These are phyloP conservation scores for Solanum sparsipilum DNA, from an alignment of 257 asterid species.

Conservation along the genomic window DNA sequence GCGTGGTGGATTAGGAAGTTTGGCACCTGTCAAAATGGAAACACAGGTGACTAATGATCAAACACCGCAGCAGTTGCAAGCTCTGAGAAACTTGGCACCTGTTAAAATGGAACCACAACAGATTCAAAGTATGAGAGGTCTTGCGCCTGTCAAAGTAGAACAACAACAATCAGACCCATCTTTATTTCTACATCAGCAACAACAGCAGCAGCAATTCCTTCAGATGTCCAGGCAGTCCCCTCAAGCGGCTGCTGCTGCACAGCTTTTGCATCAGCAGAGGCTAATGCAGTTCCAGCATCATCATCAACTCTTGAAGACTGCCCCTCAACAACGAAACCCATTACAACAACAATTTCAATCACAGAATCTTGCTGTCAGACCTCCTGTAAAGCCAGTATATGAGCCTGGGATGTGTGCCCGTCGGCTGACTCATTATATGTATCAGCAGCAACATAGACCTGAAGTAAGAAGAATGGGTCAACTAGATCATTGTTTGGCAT, in stretches of 20 bases:
- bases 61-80: constrained; percentile 47
- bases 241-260: constrained; percentile 75
- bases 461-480: constrained; percentile 36
- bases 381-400: constrained; percentile 61
- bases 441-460: constrained; percentile 95
- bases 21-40: constrained; percentile 44
- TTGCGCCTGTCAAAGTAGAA: constrained; percentile 64
- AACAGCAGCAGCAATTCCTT: constrained; percentile 36
- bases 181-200: constrained; percentile 53
- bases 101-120: constrained; percentile 57
- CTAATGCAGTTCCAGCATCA: constrained; percentile 71
- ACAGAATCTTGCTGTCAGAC: constrained; percentile 48
- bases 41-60: constrained; percentile 47
- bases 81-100: constrained; percentile 34
- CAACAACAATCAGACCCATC: constrained; percentile 70
- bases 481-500: neutral
- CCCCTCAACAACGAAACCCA: constrained; percentile 73
- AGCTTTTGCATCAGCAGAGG: constrained; percentile 73
- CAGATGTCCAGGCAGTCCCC: constrained; percentile 54
- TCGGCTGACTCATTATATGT: constrained; percentile 88
- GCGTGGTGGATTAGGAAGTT: constrained; percentile 25
- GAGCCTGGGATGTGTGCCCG: constrained; percentile 99
- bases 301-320: constrained; percentile 63
- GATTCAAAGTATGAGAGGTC: constrained; percentile 36
- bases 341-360: constrained; percentile 53